Conservation (phyloP, 441 rosid genomes). For the Brassica balearica region DNA sequence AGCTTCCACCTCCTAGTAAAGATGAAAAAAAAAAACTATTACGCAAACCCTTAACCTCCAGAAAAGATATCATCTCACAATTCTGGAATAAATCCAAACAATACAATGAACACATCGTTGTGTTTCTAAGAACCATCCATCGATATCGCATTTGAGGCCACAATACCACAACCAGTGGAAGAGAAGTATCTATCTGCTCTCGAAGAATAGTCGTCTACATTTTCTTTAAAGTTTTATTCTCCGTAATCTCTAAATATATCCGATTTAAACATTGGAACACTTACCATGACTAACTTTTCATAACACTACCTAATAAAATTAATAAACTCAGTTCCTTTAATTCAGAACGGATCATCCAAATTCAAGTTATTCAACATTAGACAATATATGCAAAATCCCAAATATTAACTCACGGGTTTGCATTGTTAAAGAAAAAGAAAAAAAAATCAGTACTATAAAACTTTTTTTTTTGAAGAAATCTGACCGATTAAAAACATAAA, state of each 20-base stretch:
- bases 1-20: neutral
- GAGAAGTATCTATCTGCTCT: neutral
- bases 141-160: neutral
- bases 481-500: neutral
- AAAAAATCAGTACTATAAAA: neutral
- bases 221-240: neutral
- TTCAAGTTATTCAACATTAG: neutral
- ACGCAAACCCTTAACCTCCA: neutral
- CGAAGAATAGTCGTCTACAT: neutral
- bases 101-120: neutral
- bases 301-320: neutral
- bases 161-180: constrained; percentile 7
- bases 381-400: neutral
- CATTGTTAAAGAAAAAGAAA: neutral
- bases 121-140: neutral
- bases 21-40: neutral
- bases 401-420: neutral
- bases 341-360: neutral
- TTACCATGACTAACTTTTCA: neutral
- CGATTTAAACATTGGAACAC: neutral
- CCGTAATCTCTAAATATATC: neutral
- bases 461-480: too few relatives aligned
- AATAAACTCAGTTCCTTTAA: constrained; percentile 6
- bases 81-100: neutral
- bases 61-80: neutral